These are phyloP conservation scores for Chaetomium sp. DNA, from an alignment of 2,329 filamentous ascomycete genomes.

Conservation along the genomic window DNA sequence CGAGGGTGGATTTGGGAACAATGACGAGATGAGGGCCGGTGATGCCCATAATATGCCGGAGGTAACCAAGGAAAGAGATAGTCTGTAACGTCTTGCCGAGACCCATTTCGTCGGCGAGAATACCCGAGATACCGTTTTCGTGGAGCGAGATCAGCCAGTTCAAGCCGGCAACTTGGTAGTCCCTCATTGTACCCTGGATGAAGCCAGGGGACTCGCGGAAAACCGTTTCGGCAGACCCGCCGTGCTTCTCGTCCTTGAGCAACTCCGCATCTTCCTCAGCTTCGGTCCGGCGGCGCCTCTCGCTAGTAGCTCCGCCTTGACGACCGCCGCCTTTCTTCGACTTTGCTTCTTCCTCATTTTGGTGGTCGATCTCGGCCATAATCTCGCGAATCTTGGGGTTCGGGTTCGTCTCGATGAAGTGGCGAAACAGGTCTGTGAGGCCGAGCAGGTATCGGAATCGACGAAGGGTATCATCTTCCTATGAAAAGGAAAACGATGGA, in stretches of 20 bases:
- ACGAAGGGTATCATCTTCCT: constrained; percentile 93
- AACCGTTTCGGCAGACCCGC: constrained; percentile 76
- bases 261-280: constrained; percentile 95
- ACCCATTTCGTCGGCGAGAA: constrained; percentile 97
- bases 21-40: constrained; percentile 84
- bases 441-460: constrained; percentile 92
- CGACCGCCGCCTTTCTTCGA: constrained; percentile 68
- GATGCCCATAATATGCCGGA: constrained; percentile 84
- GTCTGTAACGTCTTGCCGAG: constrained; percentile 96
- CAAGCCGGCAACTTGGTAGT: constrained; percentile 91
- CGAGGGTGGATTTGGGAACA: constrained; percentile 93
- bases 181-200: constrained; percentile 82
- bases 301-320: constrained; percentile 75
- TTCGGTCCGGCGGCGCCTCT: constrained; percentile 80
- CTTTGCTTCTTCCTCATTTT: constrained; percentile 69
- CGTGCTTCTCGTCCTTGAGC: constrained; percentile 79
- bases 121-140: constrained; percentile 97
- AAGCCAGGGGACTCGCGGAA: constrained; percentile 93
- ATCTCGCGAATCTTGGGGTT: constrained; percentile 92
- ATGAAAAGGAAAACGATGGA: not conserved
- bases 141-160: constrained; percentile 98
- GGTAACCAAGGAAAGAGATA: constrained; percentile 91
- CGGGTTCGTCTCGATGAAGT: constrained; percentile 97
- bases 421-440: constrained; percentile 91
- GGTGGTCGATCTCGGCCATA: constrained; percentile 88